Evolutionary conservation across 768 basidiomycete genomes (phyloP).

Genomic region (Mycena chlorophos): DNA sequence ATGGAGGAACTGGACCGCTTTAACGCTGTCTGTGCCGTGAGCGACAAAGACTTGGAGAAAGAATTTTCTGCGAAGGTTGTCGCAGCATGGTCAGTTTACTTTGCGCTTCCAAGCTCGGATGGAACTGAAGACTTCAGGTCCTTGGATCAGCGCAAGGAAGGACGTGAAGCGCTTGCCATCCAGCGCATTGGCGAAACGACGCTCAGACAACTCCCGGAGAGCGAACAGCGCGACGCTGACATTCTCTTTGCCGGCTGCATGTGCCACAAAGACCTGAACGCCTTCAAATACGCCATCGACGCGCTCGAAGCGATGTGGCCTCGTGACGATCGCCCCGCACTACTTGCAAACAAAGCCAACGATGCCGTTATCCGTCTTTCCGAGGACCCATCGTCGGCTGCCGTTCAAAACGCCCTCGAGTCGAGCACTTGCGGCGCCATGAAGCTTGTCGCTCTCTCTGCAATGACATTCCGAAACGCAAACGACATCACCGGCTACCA

Average conservation of each 20-base stretch:
- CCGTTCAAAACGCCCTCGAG: constrained; percentile 21
- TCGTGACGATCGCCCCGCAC: background rate
- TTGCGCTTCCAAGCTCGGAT: background rate
- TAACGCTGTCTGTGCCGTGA: background rate
- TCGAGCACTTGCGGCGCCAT: constrained; percentile 26
- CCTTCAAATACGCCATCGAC: background rate
- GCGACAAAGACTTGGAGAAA: background rate
- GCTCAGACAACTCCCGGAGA: background rate
- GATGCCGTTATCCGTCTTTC: constrained; percentile 16
- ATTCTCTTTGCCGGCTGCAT: background rate
- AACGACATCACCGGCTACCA: constrained; percentile 31
- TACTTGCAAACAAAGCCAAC: constrained; percentile 32
- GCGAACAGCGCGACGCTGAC: background rate
- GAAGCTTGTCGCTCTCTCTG: constrained; percentile 26
- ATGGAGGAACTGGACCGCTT: background rate
- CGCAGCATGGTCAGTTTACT: background rate
- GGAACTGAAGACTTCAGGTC: background rate
- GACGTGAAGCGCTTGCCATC: background rate
- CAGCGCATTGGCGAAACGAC: background rate
- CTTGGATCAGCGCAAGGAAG: background rate
- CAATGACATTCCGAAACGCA: constrained; percentile 29
- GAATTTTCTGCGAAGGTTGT: background rate
- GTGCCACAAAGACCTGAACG: background rate
- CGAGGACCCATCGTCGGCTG: constrained; percentile 10
- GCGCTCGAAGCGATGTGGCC: background rate